These are phyloP conservation scores for Neoboletus subvelutipes DNA, from an alignment of 768 basidiomycete species.

Conservation along the genomic window DNA sequence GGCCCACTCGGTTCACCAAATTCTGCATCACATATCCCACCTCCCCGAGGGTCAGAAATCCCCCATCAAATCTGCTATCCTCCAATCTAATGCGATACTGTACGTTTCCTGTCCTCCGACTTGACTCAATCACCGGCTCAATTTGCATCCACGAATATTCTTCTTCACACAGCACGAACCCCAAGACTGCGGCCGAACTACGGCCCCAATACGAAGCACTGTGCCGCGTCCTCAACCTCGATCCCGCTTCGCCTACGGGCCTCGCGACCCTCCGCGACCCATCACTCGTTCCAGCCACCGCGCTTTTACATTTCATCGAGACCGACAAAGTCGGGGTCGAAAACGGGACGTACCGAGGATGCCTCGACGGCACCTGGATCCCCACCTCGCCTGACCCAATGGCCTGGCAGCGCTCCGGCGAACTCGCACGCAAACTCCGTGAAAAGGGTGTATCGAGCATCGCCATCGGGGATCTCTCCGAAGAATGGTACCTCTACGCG, in stretches of 20 bases:
- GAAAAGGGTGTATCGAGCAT: slow-evolving; percentile 61
- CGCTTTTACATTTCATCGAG: slow-evolving; percentile 59
- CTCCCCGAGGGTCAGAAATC: slow-evolving; percentile 55
- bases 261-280: slow-evolving; percentile 54
- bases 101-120: no score
- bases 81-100: slow-evolving; percentile 78
- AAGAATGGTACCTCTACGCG: slow-evolving; percentile 79
- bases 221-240: slow-evolving; percentile 52
- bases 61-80: slow-evolving; percentile 64
- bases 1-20: slow-evolving; percentile 72
- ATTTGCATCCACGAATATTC: background rate
- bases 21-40: slow-evolving; percentile 66
- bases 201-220: slow-evolving; percentile 64
- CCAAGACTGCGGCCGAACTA: slow-evolving; percentile 59
- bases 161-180: slow-evolving; percentile 41
- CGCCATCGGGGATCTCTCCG: slow-evolving; percentile 64
- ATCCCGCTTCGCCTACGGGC: slow-evolving; percentile 50
- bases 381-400: slow-evolving; percentile 53
- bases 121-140: background rate
- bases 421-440: slow-evolving; percentile 51
- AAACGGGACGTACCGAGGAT: slow-evolving; percentile 68
- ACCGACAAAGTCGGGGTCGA: slow-evolving; percentile 49
- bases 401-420: slow-evolving; percentile 65
- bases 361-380: slow-evolving; percentile 61
- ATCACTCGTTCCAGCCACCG: slow-evolving; percentile 43